phyloP scores from a whole-genome alignment of 805 yeast species.

The Suhomyces emberorum region DNA sequence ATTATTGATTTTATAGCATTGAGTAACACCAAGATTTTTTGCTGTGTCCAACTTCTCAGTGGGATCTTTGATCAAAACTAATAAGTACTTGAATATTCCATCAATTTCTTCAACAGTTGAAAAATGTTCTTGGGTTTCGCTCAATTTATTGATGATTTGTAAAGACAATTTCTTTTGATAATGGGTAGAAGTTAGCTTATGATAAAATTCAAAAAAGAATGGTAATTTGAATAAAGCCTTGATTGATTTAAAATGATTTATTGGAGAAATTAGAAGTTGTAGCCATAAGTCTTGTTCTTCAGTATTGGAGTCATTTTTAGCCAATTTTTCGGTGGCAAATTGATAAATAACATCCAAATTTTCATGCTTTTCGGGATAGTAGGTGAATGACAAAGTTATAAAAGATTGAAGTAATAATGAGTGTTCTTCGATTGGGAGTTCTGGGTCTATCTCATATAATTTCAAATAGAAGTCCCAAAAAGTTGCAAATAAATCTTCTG shows the following conservation, averaged over 20 bases:
- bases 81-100: constrained; percentile 57
- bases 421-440: constrained; percentile 63
- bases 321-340: constrained; percentile 46
- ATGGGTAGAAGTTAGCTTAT: constrained; percentile 46
- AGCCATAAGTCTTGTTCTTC: constrained; percentile 37
- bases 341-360: constrained; percentile 62
- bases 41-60: constrained; percentile 29
- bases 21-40: constrained; percentile 38
- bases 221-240: constrained; percentile 43
- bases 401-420: constrained; percentile 64
- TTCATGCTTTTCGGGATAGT: constrained; percentile 58
- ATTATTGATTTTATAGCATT: constrained; percentile 27
- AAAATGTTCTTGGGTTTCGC: constrained; percentile 31
- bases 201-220: constrained; percentile 49
- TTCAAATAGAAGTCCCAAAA: constrained; percentile 65
- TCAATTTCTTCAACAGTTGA: constrained; percentile 47
- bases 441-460: constrained; percentile 56
- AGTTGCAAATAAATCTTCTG: constrained; percentile 46
- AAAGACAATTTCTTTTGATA: constrained; percentile 58
- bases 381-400: constrained; percentile 58
- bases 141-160: constrained; percentile 57
- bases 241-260: constrained; percentile 40
- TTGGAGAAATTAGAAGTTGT: constrained; percentile 47
- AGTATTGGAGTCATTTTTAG: constrained; percentile 6
- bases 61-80: constrained; percentile 47